Conservation (phyloP, 257 asterid species). For the Solanum dulcamara region DNA sequence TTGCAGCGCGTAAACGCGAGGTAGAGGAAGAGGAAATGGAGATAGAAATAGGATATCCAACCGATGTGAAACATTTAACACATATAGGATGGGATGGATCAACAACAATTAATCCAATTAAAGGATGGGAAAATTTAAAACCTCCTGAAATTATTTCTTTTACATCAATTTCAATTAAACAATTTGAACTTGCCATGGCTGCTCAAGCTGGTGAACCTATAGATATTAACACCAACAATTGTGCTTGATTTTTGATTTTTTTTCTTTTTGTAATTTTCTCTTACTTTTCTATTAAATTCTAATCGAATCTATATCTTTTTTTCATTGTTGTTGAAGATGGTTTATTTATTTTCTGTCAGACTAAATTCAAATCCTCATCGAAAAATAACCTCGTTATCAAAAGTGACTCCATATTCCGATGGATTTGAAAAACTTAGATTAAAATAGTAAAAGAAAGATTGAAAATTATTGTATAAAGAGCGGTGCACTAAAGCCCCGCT, state of each 20-base stretch:
- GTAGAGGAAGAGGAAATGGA: neutral
- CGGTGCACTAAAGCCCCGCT: too few species aligned
- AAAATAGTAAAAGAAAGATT: too few species aligned
- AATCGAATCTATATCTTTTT: neutral
- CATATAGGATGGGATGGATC: conserved; percentile 10
- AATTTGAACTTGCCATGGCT: conserved; percentile 57
- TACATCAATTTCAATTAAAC: conserved; percentile 40
- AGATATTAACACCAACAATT: neutral
- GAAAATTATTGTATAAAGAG: too few species aligned
- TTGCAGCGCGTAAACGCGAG: neutral
- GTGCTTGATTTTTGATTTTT: neutral
- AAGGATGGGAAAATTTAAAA: conserved; percentile 15
- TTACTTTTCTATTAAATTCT: neutral
- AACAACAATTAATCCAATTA: neutral
- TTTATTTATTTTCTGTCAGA: too few species aligned
- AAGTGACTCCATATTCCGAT: too few species aligned
- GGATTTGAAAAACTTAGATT: too few species aligned
- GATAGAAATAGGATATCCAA: conserved; percentile 5
- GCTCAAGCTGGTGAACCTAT: conserved; percentile 25
- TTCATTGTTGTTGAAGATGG: neutral
- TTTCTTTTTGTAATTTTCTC: neutral
- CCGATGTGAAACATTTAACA: conserved; percentile 2
- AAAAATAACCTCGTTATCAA: too few species aligned
- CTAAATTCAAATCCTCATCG: too few species aligned
- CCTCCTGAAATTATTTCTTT: conserved; percentile 28